Base-by-base conservation (phyloP, 2,329 filamentous ascomycete genomes). In the Apiospora marii region DNA sequence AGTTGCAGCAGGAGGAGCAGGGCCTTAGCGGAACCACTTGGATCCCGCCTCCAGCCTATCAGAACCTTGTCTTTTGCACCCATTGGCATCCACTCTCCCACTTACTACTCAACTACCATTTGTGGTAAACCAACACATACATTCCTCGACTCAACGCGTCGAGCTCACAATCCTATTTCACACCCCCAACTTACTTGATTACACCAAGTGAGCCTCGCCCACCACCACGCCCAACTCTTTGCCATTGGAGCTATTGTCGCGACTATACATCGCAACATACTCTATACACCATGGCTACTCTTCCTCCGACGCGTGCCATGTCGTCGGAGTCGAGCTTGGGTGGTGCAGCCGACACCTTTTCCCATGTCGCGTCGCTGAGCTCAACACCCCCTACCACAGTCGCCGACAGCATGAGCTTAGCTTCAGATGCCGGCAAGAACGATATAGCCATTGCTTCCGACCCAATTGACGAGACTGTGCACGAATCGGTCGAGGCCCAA, bases 341-440 rank as follows among this genome's bases (percentile, higher is more conserved):
- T 51, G 75, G 75, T 30, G 77, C 81, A 71, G 80, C 81, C 71
- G 85, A 87, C 73, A 81, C 81, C 64, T 86, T 85, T 69, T 86
- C 84, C 78, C 82, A 88, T 77, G 83, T 87, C 85, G 87, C 87
- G 84, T 89, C 88, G 69, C 83, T 86, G 37, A 87, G 85, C 77
- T 92, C 89, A 27, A 93, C 92, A 72, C 91, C 92, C 67, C 90
- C 91, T 34, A 93, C 91, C 68, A 93, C 90, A 76, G 84, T 91
- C 76, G 89, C 88, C 78, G 91, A 93, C 80, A 87, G 85, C 77
- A 86, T 85, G 73, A 92, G 90, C 82, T 83, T 91, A 72, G 84
- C 85, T 71, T 88, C 88, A 53, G 81, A 84, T 53, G 85, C 89
- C 49, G 92, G 91, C 49, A 93, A 90, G 78, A 84, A 89, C 76